Base-by-base conservation (phyloP, 805 yeast genomes). In the Metschnikowia reukaufii region DNA sequence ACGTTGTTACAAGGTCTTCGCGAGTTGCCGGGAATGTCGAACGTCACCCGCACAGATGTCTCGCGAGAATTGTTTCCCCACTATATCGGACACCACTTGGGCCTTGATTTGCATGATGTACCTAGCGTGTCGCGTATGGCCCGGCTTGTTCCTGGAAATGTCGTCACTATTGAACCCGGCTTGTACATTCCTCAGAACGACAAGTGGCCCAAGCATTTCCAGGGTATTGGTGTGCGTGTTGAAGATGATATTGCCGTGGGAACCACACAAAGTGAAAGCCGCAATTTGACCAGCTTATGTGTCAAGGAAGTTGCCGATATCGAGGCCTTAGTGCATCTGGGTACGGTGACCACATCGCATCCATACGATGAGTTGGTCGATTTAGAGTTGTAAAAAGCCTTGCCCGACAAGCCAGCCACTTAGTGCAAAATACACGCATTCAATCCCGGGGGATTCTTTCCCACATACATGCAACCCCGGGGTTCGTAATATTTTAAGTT, bases 81-180 rank as follows among this genome's bases (percentile, higher is more conserved):
- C 65, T 90, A 88, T 62, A 84, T 94, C 55, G 99, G 99, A 5
- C 99, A 94, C 65, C 90, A 94, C 60, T 72, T 94, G 32, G 99
- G 99, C 0, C 69, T 94, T 30, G 99, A 91, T 59, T 86, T 91
- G 20, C 96, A 88, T 66, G 96, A 88, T 61, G 74, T 82, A 31
- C 95, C 96, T 4, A 65, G 74, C 2, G 75, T 74, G 33, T 77
- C 92, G 3, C 74, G 89, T 52, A 71, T 70, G 45, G 73, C 75
- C 18, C 68, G 69, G 27, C 63, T 94, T 39, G 67, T 66, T 38
- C 70, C 73, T 17, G 91, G 91, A 18, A 95, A 89, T 62, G 97
- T 92, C 4, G 74, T 94, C 39, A 94, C 99, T 1, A 82, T 95
- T 19, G 99, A 95, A 64, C 99, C 99, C 0, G 99, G 99, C 21